Conservation (phyloP, 2,329 filamentous ascomycete genomes). For the Pseudophaeomoniella oleicola region DNA sequence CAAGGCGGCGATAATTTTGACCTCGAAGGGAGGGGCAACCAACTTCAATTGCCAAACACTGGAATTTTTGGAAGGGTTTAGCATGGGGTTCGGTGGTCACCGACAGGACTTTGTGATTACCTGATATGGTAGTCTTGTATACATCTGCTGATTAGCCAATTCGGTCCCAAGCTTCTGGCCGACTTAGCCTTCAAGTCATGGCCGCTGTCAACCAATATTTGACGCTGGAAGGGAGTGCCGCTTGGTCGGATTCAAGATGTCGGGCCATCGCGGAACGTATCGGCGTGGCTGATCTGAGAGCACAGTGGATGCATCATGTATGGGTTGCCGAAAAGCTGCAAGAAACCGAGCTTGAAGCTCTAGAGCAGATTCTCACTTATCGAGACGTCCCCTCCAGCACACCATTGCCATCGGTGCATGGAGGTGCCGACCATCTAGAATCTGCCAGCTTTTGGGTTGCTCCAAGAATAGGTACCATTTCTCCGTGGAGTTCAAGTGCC, state of each 20-base stretch:
- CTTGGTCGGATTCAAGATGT: constrained; percentile 30
- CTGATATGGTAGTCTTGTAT: too few species aligned
- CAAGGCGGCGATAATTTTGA: too few species aligned
- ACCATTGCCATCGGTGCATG: constrained; percentile 22
- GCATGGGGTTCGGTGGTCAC: too few species aligned
- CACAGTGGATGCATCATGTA: constrained; percentile 48
- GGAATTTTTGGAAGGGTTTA: too few species aligned
- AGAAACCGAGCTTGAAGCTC: constrained; percentile 31
- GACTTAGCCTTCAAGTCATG: too few species aligned
- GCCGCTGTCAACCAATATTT: not conserved
- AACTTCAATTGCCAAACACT: too few species aligned
- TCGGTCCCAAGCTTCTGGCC: too few species aligned
- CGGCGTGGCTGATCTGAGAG: constrained; percentile 27
- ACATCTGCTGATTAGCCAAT: too few species aligned
- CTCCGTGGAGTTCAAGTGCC: constrained; percentile 94
- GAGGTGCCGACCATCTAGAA: constrained; percentile 27
- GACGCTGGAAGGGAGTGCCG: constrained; percentile 6
- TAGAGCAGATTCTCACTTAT: constrained; percentile 48
- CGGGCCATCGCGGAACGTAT: constrained; percentile 26
- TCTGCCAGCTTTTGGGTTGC: constrained; percentile 55
- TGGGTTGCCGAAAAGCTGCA: constrained; percentile 38
- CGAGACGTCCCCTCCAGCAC: constrained; percentile 30
- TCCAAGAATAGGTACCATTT: constrained; percentile 68
- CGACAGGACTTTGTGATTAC: too few species aligned
- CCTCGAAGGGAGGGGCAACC: too few species aligned